Base-by-base conservation (phyloP, 2,329 filamentous ascomycete species). In the Pestalotiopsis sp. region DNA sequence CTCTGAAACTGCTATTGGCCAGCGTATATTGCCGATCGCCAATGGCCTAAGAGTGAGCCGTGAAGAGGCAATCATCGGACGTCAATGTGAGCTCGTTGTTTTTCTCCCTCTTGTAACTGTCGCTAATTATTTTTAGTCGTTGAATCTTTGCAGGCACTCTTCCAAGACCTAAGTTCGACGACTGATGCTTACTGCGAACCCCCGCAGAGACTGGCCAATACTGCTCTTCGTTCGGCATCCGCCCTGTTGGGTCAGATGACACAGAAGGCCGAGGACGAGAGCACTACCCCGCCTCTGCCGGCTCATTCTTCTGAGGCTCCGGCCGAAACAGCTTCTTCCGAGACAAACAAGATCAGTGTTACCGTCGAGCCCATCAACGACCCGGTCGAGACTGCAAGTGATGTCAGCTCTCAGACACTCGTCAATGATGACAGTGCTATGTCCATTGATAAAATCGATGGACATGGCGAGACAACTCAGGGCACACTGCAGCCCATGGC, bases 131-230 rank as follows among this genome's bases (percentile, higher is more conserved):
- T 58, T 60, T 59, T 71, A 95, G 93, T 97, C 76, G 88, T 93
- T n/a, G 85, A 87, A 68, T 92, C 95, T 77, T 85, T 98, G 56
- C 86, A 87, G 31, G 83, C 81, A 3, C 82, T 97, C 0, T 97
- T 97, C 75, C 79, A 86, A 11, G 86, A 90, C 68, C 89, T 97
- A 76, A 90, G 92, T 69, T 86, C 84, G 1, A 90, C 91, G 1
- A 82, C 87, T 4, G 83, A 85, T 56, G 81, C 85, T 12, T 90
- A 87, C 17, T 89, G 95, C 38, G 88, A 86, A 58, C 94, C 94
- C 1, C 90, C 91, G 3, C 91, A 92, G 73, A 89, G 93, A 72
- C 86, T 98, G 41, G 94, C 94, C 31, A 91, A 94, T 64, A 87
- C 95, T 52, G 94, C 94, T 1, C 84, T 97, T 25, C 88, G 93